Conservation (phyloP, 805 yeast species). For the Dipodascus albidus region DNA sequence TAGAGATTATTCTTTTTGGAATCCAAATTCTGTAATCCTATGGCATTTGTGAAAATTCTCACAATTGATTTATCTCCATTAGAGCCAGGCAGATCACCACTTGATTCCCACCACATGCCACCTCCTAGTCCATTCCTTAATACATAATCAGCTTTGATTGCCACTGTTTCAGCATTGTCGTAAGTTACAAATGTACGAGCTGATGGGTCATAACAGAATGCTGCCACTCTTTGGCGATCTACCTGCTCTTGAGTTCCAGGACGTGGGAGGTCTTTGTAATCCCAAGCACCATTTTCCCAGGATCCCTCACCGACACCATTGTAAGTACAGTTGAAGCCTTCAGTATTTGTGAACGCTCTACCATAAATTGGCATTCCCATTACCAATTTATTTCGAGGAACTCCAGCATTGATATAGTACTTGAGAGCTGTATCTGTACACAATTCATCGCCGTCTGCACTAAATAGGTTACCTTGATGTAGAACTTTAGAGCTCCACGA, state of each 20-base stretch:
- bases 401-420: constrained; percentile 32
- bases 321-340: constrained; percentile 33
- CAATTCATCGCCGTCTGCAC: constrained; percentile 44
- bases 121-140: constrained; percentile 48
- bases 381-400: constrained; percentile 41
- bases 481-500: constrained; percentile 53
- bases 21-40: constrained; percentile 6
- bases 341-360: constrained; percentile 35
- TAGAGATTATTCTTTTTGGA: constrained; percentile 6
- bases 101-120: constrained; percentile 92
- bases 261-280: constrained; percentile 37
- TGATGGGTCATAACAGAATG: constrained; percentile 36
- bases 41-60: constrained; percentile 9
- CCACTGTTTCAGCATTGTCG: constrained; percentile 48
- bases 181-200: constrained; percentile 40
- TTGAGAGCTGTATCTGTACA: constrained; percentile 40
- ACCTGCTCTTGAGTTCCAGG: constrained; percentile 33
- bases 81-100: constrained; percentile 43
- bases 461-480: constrained; percentile 68
- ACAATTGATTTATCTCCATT: constrained; percentile 17
- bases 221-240: constrained; percentile 44
- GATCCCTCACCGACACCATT: constrained; percentile 32
- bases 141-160: constrained; percentile 51
- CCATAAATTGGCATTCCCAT: constrained; percentile 93
- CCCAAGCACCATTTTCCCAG: constrained; percentile 38